Percentiles rank a stretch among this genome's conserved stretches.
phyloP scores from a whole-genome alignment of 352 stramenopile species.

The Pythium dissimile region DNA sequence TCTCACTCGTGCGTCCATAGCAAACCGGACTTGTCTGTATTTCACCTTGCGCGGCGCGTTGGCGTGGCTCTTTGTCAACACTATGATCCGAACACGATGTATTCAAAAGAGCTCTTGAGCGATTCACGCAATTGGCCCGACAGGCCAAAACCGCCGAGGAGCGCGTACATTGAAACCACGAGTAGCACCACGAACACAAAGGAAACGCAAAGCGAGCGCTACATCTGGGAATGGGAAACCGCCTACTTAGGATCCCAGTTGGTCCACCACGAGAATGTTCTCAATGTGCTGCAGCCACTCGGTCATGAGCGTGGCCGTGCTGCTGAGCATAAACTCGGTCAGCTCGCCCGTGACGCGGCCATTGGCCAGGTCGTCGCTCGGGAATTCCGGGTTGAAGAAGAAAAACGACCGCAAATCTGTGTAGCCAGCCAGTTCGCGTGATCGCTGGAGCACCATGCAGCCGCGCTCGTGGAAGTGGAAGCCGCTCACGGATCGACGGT shows the following conservation, averaged over 20 bases:
- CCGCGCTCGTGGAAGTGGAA: slow-evolving; percentile 51
- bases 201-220: too few species aligned
- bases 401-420: slow-evolving; percentile 46
- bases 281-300: slow-evolving; percentile 12
- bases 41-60: neutral
- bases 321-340: slow-evolving; percentile 12
- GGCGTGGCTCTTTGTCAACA: neutral
- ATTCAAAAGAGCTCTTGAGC: neutral
- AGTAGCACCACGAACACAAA: too few species aligned
- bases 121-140: neutral
- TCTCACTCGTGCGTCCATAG: too few species aligned
- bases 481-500: slow-evolving; percentile 29
- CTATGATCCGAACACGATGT: neutral
- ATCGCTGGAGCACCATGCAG: slow-evolving; percentile 41
- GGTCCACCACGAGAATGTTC: slow-evolving; percentile 10
- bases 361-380: neutral
- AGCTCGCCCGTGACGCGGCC: slow-evolving; percentile 8
- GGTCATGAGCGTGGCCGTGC: slow-evolving; percentile 11
- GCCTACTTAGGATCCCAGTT: neutral
- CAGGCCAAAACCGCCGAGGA: neutral
- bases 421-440: slow-evolving; percentile 16
- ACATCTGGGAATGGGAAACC: neutral
- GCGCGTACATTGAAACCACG: neutral
- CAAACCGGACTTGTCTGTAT: too few species aligned
- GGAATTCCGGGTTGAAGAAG: slow-evolving; percentile 43